Percentiles rank a stretch among this genome's conserved stretches.
These are phyloP conservation scores for Hyphodiscus sp. DNA, from an alignment of 2,329 filamentous ascomycete genomes.

Conservation along the genomic window DNA sequence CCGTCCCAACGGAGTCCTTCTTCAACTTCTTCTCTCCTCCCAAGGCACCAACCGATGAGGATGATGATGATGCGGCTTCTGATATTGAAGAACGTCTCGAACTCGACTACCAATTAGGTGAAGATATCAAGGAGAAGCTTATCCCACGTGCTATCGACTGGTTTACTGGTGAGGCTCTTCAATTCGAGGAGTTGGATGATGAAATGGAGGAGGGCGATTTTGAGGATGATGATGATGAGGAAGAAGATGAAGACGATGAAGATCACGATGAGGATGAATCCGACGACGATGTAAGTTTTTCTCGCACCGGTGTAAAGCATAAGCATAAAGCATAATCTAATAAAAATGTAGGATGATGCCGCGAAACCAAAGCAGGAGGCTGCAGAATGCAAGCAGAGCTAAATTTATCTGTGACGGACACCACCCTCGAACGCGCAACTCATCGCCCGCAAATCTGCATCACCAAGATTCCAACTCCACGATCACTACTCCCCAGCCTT, in stretches of 20 bases:
- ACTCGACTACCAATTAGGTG: constrained; percentile 96
- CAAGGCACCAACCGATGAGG: constrained; percentile 68
- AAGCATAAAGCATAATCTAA: constrained; percentile 18
- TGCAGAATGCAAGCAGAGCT: constrained; percentile 95
- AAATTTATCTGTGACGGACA: constrained; percentile 30
- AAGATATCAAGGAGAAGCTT: constrained; percentile 99
- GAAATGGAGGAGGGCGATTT: constrained; percentile 77
- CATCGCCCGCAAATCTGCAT: neutral
- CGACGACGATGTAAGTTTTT: constrained; percentile 63
- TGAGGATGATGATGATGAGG: constrained; percentile 81
- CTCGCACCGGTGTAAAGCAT: neutral
- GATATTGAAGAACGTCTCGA: constrained; percentile 98
- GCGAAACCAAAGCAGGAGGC: constrained; percentile 91
- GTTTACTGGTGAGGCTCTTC: constrained; percentile 97
- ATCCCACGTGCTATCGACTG: constrained; percentile 98
- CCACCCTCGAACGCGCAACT: neutral
- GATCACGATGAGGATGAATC: constrained; percentile 74
- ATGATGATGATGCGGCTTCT: constrained; percentile 66
- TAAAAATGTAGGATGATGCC: constrained; percentile 62
- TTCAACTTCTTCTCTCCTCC: constrained; percentile 91
- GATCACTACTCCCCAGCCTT: neutral
- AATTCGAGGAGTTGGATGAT: constrained; percentile 88
- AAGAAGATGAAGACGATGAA: constrained; percentile 79
- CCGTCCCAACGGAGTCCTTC: constrained; percentile 96
- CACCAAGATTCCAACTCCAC: neutral